Percentiles rank a stretch among this genome's conserved stretches.
Conservation (phyloP, 352 stramenopile genomes). For the Globisporangium recalcitrans region DNA sequence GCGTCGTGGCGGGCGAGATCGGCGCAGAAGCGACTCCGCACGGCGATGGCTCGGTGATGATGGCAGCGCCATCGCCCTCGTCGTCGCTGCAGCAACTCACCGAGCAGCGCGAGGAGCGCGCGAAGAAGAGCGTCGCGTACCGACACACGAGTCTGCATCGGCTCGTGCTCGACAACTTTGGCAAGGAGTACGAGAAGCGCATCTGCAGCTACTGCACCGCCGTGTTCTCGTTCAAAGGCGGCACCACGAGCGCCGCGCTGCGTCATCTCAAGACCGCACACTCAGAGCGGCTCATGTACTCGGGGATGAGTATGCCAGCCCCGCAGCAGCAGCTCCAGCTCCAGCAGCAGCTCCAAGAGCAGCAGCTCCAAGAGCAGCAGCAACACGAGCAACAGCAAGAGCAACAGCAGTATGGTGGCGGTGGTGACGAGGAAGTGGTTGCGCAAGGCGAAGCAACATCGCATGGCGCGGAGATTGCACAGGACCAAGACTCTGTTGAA, state of each 20-base stretch:
- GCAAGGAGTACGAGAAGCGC: constrained; percentile 34
- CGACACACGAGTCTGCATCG: constrained; percentile 29
- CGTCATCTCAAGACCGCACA: constrained; percentile 44
- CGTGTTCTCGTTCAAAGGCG: constrained; percentile 47
- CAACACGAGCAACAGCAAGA: not conserved
- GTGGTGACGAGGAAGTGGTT: not conserved
- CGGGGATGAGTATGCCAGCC: not conserved
- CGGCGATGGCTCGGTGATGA: not conserved
- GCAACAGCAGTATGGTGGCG: constrained; percentile 4
- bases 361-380: constrained; percentile 1
- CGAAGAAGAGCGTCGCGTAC: constrained; percentile 41
- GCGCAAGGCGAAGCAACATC: not conserved
- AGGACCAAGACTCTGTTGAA: not conserved
- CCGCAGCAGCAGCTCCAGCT: not conserved
- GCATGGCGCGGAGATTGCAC: not conserved
- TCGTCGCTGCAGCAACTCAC: not conserved
- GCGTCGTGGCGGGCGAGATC: not conserved
- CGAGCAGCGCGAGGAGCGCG: constrained; percentile 12
- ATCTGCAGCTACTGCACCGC: constrained; percentile 39
- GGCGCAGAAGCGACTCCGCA: not conserved
- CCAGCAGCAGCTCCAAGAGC: constrained; percentile 2
- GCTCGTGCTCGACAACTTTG: constrained; percentile 20
- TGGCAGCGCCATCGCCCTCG: not conserved
- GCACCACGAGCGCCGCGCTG: constrained; percentile 47
- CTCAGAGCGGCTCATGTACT: constrained; percentile 15